Base-by-base conservation (phyloP, 1,284 basidiomycete genomes). In the Serendipita sp. region DNA sequence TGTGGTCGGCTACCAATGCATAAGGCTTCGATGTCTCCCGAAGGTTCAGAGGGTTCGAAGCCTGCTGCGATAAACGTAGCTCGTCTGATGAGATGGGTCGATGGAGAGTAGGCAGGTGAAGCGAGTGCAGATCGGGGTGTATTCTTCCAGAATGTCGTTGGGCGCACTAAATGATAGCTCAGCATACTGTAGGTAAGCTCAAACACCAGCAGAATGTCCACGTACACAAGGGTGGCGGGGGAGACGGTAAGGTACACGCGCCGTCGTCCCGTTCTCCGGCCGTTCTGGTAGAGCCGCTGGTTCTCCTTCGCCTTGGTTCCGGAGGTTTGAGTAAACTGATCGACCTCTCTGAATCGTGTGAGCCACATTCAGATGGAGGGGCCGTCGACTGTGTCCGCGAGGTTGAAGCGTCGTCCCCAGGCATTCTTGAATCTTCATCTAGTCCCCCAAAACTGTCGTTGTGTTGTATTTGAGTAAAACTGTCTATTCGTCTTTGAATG, bases 41-140 rank as follows among this genome's bases (percentile, higher is more conserved):
- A 29, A 30, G 53, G 53, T 58, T 58, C 53, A n/a, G 53, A 58
- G 12, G 53, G 75, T 0, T 76, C 68, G 49, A 87, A 79, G 12
- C 85, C 85, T 15, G 85, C 85, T 30, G 85, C 85, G 65, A 87
- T 78, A 67, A 84, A 87, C 0, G 85, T 86, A 3, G 84, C 82
- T 3, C 85, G 80, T 43, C 86, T 82, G 47, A 88, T 77, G 64
- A 85, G 78, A 69, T 85, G 82, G 0, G 79, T 79, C 0, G 83
- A 79, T 0, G 84, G 85, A 5, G 86, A 85, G 68, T 85, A 87
- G 0, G 81, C 82, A 4, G 83, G 78, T 1, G 75, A 77, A 43
- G 82, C 78, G 1, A 87, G 81, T 17, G 83, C 85, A 22, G 83
- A 85, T 10, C 82, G 79, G 45, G 73, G 77, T 2, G 82, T 84